phyloP scores from a whole-genome alignment of 73 alveolate species.

The Blepharisma stoltei region DNA sequence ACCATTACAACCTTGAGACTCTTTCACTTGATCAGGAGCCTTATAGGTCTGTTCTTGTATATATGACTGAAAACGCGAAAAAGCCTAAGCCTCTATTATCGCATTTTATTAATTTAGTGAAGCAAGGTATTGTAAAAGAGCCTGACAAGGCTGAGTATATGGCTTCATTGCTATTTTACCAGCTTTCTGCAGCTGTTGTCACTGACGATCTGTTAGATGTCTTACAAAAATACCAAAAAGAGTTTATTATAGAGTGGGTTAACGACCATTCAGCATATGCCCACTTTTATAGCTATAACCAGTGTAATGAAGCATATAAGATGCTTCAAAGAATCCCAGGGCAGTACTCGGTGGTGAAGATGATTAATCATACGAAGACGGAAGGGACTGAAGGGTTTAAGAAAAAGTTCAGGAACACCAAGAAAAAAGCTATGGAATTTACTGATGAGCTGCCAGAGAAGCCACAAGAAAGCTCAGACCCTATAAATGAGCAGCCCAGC shows the following conservation, averaged over 20 bases:
- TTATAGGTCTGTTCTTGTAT: slow-evolving; percentile 20
- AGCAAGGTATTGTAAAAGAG: slow-evolving; percentile 5
- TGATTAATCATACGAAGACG: neutral
- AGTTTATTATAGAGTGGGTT: slow-evolving; percentile 25
- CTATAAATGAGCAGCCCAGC: no score
- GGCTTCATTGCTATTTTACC: slow-evolving; percentile 11
- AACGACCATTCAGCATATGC: slow-evolving; percentile 30
- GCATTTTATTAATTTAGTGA: neutral
- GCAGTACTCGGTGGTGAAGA: slow-evolving; percentile 22
- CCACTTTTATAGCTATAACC: slow-evolving; percentile 1
- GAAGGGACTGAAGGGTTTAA: slow-evolving; percentile 20
- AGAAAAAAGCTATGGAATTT: neutral
- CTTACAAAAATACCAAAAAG: neutral
- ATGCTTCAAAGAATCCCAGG: slow-evolving; percentile 25
- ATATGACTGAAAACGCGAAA: neutral
- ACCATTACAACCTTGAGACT: slow-evolving; percentile 28
- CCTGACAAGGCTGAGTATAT: neutral
- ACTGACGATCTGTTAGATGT: slow-evolving; percentile 18
- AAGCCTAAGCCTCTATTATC: neutral
- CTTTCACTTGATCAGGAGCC: slow-evolving; percentile 8
- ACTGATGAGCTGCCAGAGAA: no score
- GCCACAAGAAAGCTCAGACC: no score
- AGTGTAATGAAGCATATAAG: slow-evolving; percentile 21
- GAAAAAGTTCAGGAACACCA: slow-evolving; percentile 12
- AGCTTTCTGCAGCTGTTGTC: slow-evolving; percentile 7